Evolutionary conservation across 164 flowering plant species (phyloP), one percentile per base, ranked within the genome.

Genomic region (Tinospora cordifolia): DNA sequence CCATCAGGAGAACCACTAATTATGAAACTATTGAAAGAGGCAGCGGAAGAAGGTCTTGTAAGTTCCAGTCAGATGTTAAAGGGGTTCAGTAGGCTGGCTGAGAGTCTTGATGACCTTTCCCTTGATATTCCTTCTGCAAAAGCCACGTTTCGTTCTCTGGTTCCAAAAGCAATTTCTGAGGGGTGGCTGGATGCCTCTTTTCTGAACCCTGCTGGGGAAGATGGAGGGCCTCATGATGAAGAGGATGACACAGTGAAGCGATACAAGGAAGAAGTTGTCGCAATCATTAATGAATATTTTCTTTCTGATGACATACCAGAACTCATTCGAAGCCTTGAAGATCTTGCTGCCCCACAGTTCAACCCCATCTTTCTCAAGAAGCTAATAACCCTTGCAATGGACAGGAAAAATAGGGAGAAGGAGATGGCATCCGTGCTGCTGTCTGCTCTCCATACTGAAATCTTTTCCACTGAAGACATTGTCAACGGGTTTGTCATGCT

Each of bases 351-450:
- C 36, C 96, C 97, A 0, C 85, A 89, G 64, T 88, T 75, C 27
- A 89, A 94, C 79, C 88, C 96, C 14, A 59, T 94, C 59, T 94
- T 94, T 67, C 80, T 94, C 58, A 94, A 94, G 84, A 94, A 85
- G 85, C 83, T 94, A 22, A 87, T 94, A 40, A 90, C 94, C 17
- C 90, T 94, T 62, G 99, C 99, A 21, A 84, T 94, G 99, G 99
- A 94, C 82, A 79, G 98, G 82, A 94, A 92, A 80, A 94, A 94
- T 78, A 78, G 89, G 68, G 99, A 94, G 81, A 94, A 89, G 77
- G 98, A 94, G 75, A 94, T 94, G 98, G 96, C 98, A 12, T 94
- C 99, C 64, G 92, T 94, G 63, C 80, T 94, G 66, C 90, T 94
- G 10, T 90, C 97, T 25, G 86, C 99, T 0, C 93, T 94, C 65